Percentiles rank a stretch among this genome's conserved stretches.
phyloP scores from a whole-genome alignment of 2,329 filamentous ascomycete species.

The Venturia pyrina region DNA sequence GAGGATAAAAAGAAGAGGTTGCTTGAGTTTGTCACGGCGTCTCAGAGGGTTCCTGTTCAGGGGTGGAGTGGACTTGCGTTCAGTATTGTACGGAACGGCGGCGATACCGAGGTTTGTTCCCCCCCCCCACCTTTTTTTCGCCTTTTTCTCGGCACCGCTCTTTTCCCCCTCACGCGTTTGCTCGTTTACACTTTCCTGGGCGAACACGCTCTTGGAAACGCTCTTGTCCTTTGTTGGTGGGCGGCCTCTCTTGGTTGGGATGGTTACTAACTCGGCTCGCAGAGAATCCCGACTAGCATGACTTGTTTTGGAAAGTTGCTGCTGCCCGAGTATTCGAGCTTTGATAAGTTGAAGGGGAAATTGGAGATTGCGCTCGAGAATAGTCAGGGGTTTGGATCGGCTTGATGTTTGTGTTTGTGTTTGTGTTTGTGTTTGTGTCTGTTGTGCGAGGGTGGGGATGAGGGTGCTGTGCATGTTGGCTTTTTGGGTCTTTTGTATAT shows the following conservation, averaged over 20 bases:
- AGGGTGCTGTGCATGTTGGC: no score
- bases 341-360: constrained; percentile 61
- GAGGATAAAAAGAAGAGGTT: constrained; percentile 63
- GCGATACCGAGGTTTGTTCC: constrained; percentile 38
- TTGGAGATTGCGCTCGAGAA: constrained; percentile 81
- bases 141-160: no score
- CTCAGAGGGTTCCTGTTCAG: constrained; percentile 78
- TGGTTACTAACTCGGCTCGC: no score
- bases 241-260: no score
- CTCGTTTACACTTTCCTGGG: no score
- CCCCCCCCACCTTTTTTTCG: no score
- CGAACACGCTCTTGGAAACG: no score
- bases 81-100: constrained; percentile 67
- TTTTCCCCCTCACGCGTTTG: no score
- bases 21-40: constrained; percentile 91
- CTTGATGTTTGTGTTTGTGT: neutral
- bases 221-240: no score
- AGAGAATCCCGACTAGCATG: constrained; percentile 66
- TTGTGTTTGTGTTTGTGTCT: no score
- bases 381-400: constrained; percentile 68
- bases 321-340: constrained; percentile 69
- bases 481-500: no score
- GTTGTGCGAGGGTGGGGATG: no score
- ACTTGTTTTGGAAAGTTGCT: constrained; percentile 89
- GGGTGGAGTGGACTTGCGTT: constrained; percentile 77